phyloP scores from a whole-genome alignment of 495 filamentous ascomycete genomes.

The Astrocystis sublimbata region DNA sequence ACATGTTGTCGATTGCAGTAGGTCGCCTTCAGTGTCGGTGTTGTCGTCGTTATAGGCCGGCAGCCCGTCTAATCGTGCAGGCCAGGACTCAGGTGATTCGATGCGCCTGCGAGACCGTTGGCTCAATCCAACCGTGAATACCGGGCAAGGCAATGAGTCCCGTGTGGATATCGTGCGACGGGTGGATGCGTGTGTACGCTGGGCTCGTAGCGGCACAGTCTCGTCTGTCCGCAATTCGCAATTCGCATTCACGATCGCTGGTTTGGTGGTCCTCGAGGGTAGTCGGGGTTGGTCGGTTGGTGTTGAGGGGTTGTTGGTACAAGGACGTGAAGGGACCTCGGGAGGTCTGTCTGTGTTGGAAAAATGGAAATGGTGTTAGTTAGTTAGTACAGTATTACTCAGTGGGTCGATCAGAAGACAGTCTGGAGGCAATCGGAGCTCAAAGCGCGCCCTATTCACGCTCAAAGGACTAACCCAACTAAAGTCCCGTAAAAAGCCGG shows the following conservation, averaged over 20 bases:
- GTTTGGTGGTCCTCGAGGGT: neutral
- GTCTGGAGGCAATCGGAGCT: conserved; percentile 19
- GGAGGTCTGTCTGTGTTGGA: too few species aligned
- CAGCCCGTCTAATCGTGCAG: neutral
- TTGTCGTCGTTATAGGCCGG: neutral
- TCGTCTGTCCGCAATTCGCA: conserved; percentile 1
- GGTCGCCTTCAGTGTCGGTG: too few species aligned
- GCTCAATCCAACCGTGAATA: neutral
- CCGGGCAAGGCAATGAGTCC: neutral
- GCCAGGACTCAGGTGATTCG: neutral
- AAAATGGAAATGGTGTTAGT: conserved; percentile 3
- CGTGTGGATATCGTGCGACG: neutral
- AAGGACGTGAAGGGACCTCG: neutral
- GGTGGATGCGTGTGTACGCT: neutral
- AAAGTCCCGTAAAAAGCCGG: conserved; percentile 14
- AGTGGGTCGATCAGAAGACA: conserved; percentile 15
- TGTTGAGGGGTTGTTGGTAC: conserved; percentile 1
- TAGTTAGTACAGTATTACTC: conserved; percentile 7
- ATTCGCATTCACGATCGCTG: too few species aligned
- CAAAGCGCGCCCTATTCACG: conserved; percentile 6
- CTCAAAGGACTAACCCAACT: conserved; percentile 2
- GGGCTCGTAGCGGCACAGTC: neutral
- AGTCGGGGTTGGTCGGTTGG: too few species aligned
- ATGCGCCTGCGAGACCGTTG: neutral
- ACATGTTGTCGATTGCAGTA: conserved; percentile 14